A percentile compares a stretch with the other conserved stretches of the same genome.
Conservation (phyloP, 1,284 basidiomycete genomes). For the Pholiota adiposa region DNA sequence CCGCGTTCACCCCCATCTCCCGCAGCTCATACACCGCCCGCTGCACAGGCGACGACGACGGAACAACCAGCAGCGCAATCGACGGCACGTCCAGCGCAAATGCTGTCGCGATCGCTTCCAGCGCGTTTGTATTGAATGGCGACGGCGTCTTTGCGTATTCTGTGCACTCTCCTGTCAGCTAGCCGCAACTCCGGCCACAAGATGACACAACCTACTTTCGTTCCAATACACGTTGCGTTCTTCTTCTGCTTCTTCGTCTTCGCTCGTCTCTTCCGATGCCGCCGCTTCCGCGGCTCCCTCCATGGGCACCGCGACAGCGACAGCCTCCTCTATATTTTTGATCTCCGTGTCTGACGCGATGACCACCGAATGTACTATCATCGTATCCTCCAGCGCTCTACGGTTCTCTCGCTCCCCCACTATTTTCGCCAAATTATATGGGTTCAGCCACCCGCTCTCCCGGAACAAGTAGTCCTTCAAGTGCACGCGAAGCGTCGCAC, state of each 20-base stretch:
- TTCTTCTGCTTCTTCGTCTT: slow-evolving; percentile 21
- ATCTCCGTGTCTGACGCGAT: slow-evolving; percentile 60
- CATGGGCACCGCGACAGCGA: slow-evolving; percentile 3
- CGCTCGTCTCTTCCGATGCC: slow-evolving; percentile 8
- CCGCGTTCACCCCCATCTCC: slow-evolving; percentile 69
- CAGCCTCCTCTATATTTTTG: slow-evolving; percentile 48
- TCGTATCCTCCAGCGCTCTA: slow-evolving; percentile 8
- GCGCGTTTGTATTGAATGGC: slow-evolving; percentile 53
- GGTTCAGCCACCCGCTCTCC: slow-evolving; percentile 59
- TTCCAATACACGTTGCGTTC: slow-evolving; percentile 19
- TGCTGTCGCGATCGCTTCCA: slow-evolving; percentile 71
- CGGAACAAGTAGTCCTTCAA: slow-evolving; percentile 55
- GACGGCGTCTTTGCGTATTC: slow-evolving; percentile 50
- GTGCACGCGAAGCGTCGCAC: slow-evolving; percentile 66
- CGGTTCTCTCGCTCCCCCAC: slow-evolving; percentile 16
- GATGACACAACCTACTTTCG: slow-evolving; percentile 27
- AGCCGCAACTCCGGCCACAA: slow-evolving; percentile 11
- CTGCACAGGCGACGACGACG: slow-evolving; percentile 59
- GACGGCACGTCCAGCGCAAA: slow-evolving; percentile 76
- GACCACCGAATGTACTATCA: slow-evolving; percentile 60
- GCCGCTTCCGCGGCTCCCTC: slow-evolving; percentile 9
- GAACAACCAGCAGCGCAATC: slow-evolving; percentile 67
- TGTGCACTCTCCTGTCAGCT: slow-evolving; percentile 30
- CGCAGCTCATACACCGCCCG: slow-evolving; percentile 67
- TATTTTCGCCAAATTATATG: slow-evolving; percentile 50